Evolutionary conservation across 208 protist species (phyloP).

Genomic region (Sergeia podlipaevii): DNA sequence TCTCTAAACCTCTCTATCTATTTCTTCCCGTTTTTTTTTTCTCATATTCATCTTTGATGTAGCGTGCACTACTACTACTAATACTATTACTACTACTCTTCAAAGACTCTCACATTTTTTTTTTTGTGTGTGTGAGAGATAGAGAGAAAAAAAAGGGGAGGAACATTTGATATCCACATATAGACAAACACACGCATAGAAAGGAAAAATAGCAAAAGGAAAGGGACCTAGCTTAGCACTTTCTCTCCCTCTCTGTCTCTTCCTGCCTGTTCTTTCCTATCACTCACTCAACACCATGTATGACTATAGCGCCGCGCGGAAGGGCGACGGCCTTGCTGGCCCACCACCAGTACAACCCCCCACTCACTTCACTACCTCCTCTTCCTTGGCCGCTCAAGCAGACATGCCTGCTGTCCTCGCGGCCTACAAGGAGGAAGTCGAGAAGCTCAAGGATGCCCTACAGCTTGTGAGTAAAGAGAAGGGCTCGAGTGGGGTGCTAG

Average conservation of each 20-base stretch:
- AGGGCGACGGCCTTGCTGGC: constrained; percentile 1
- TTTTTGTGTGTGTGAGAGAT: constrained; percentile 9
- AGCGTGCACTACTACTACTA: too few species aligned
- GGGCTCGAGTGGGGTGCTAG: constrained; percentile 29
- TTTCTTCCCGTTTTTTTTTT: constrained; percentile 6
- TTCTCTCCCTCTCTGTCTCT: too few species aligned
- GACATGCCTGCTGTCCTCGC: constrained; percentile 2
- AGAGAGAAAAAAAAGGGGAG: too few species aligned
- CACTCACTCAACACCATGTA: constrained; percentile 2
- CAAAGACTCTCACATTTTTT: too few species aligned
- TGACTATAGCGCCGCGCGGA: constrained; percentile 1
- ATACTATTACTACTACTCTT: too few species aligned
- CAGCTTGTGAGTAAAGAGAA: constrained; percentile 7
- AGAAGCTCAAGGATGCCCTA: constrained; percentile 24
- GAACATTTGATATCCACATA: too few species aligned
- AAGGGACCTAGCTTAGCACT: too few species aligned
- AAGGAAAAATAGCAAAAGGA: too few species aligned
- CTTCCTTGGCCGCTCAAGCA: not conserved
- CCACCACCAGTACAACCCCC: constrained; percentile 1
- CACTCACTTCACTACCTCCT: not conserved
- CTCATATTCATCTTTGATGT: not conserved
- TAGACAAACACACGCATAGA: too few species aligned
- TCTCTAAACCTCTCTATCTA: too few species aligned
- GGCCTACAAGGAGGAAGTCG: constrained; percentile 29
- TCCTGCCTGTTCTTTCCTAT: not conserved